A percentile compares a stretch with the other conserved stretches of the same genome.
phyloP scores from a whole-genome alignment of 2,329 filamentous ascomycete genomes.

The Curvularia spicifera region DNA sequence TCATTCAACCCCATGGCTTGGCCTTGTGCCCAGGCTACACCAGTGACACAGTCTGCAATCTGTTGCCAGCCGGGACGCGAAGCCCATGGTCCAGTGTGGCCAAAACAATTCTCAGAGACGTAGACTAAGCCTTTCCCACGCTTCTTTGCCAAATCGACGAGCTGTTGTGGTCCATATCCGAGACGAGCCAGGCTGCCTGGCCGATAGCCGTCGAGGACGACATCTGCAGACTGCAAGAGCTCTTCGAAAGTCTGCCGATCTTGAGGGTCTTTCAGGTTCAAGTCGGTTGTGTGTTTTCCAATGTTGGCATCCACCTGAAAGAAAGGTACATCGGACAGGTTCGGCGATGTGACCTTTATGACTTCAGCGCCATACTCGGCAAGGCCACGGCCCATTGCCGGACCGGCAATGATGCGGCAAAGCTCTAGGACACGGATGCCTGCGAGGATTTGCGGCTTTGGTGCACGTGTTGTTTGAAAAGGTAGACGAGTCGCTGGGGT shows the following conservation, averaged over 20 bases:
- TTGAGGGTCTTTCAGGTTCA: conserved; percentile 65
- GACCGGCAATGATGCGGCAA: conserved; percentile 76
- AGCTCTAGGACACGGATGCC: conserved; percentile 77
- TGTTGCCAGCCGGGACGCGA: conserved; percentile 73
- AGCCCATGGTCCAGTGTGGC: conserved; percentile 68
- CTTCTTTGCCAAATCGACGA: conserved; percentile 60
- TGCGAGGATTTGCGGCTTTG: conserved; percentile 51
- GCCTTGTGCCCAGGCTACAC: conserved; percentile 68
- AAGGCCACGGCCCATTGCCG: conserved; percentile 72
- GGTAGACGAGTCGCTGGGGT: conserved; percentile 60
- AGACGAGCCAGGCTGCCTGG: conserved; percentile 68
- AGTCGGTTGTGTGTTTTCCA: conserved; percentile 70
- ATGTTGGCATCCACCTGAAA: conserved; percentile 76
- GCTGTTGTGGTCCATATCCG: conserved; percentile 65
- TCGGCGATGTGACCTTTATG: conserved; percentile 71
- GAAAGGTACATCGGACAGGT: conserved; percentile 73
- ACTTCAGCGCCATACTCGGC: conserved; percentile 79
- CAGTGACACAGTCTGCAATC: conserved; percentile 70
- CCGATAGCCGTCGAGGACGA: conserved; percentile 73
- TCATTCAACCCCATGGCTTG: conserved; percentile 66
- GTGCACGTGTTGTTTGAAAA: conserved; percentile 48
- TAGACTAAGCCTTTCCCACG: conserved; percentile 70
- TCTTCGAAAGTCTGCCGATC: conserved; percentile 64
- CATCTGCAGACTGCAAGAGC: conserved; percentile 67
- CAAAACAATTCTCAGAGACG: conserved; percentile 75